Percentiles rank a stretch among this genome's conserved stretches.
phyloP scores from a whole-genome alignment of 495 filamentous ascomycete species.

The Halenospora varia region DNA sequence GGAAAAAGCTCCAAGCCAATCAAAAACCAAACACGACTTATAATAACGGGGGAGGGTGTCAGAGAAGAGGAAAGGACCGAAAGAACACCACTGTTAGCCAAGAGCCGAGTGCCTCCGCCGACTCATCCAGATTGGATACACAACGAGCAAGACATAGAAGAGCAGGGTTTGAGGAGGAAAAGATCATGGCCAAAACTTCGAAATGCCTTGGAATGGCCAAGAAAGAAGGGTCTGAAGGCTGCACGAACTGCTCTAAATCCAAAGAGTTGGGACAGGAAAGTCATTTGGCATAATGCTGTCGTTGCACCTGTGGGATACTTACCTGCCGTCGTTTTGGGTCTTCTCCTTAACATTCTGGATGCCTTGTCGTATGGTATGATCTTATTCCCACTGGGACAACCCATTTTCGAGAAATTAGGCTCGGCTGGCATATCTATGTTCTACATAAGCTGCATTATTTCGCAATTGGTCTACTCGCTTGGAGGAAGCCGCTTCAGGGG shows the following conservation, averaged over 20 bases:
- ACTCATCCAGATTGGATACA: conserved; percentile 19
- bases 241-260: conserved; percentile 42
- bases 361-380: conserved; percentile 97
- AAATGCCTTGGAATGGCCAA: conserved; percentile 25
- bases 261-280: conserved; percentile 65
- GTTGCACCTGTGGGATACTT: conserved; percentile 64
- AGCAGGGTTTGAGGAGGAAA: conserved; percentile 18
- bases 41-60: conserved; percentile 18
- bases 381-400: conserved; percentile 82
- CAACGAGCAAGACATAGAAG: conserved; percentile 29
- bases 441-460: conserved; percentile 94
- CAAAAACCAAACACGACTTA: too few species aligned
- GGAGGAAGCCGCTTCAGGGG: conserved; percentile 85
- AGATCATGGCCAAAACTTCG: conserved; percentile 20
- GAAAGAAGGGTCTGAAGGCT: conserved; percentile 21
- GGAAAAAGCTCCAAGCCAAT: too few species aligned
- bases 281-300: conserved; percentile 60
- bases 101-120: background rate
- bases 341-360: conserved; percentile 89
- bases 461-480: conserved; percentile 87
- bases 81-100: conserved; percentile 29
- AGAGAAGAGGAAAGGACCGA: conserved; percentile 32
- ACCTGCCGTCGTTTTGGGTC: conserved; percentile 82
- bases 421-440: conserved; percentile 97
- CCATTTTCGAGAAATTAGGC: conserved; percentile 77